phyloP scores from a whole-genome alignment of 108 stramenopile genomes.

The Nitzschia palea region DNA sequence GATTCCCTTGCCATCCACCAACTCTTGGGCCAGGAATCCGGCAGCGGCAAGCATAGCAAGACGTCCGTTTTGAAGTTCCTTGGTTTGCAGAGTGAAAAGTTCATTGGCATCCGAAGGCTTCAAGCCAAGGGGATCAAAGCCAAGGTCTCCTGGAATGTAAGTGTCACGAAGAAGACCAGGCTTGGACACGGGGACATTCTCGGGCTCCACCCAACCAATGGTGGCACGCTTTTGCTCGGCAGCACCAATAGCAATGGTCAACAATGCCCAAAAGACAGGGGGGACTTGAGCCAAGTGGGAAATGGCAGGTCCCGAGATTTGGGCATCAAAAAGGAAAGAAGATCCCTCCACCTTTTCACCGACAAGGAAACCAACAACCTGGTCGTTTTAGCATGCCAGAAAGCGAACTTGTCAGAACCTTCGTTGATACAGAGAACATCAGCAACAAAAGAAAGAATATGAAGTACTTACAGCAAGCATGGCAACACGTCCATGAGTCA shows the following conservation, averaged over 20 bases:
- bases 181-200: constrained; percentile 52
- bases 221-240: constrained; percentile 53
- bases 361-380: constrained; percentile 64
- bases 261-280: constrained; percentile 39
- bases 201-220: constrained; percentile 66
- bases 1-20: constrained; percentile 75
- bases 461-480: constrained; percentile 53
- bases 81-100: constrained; percentile 69
- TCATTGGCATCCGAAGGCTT: constrained; percentile 73
- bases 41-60: constrained; percentile 88
- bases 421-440: no score
- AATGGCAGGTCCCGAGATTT: constrained; percentile 88
- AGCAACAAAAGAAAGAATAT: no score
- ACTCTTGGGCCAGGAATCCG: constrained; percentile 86
- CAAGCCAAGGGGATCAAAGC: constrained; percentile 86
- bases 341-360: constrained; percentile 76
- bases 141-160: constrained; percentile 79
- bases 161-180: constrained; percentile 45
- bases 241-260: constrained; percentile 59
- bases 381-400: no score
- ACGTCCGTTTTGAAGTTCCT: constrained; percentile 91
- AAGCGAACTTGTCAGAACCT: no score
- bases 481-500: constrained; percentile 76
- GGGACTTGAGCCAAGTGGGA: constrained; percentile 83
- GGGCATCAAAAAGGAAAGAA: constrained; percentile 77